These are phyloP conservation scores for Termitomyces sp. DNA, from an alignment of 768 basidiomycete genomes.

Conservation along the genomic window DNA sequence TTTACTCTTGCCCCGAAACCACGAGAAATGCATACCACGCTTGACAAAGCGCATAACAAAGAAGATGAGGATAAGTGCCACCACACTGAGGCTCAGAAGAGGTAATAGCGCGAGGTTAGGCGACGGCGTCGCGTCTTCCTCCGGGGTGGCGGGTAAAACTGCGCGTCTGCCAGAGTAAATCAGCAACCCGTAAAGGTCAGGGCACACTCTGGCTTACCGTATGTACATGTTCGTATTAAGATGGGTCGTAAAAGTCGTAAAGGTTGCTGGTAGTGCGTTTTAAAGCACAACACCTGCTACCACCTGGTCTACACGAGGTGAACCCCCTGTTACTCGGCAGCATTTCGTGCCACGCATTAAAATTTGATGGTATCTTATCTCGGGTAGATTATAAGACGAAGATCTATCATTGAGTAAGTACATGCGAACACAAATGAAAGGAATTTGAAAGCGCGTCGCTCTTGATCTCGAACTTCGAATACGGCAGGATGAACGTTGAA, in stretches of 20 bases:
- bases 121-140: slow-evolving; percentile 5
- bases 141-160: slow-evolving; percentile 8
- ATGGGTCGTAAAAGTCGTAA: slow-evolving; percentile 12
- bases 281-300: slow-evolving; percentile 10
- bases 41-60: slow-evolving; percentile 13
- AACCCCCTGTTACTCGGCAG: background rate
- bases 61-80: slow-evolving; percentile 12
- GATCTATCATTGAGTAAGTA: no score
- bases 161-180: slow-evolving; percentile 11
- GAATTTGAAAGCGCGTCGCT: no score
- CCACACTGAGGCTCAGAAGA: slow-evolving; percentile 14
- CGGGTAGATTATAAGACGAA: slow-evolving; percentile 5
- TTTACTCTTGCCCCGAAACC: slow-evolving; percentile 19
- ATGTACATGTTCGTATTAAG: slow-evolving; percentile 9
- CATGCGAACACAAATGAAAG: no score
- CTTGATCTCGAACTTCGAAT: background rate
- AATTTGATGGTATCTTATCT: slow-evolving; percentile 14
- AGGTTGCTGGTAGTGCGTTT: slow-evolving; percentile 6
- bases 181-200: background rate
- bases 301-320: slow-evolving; percentile 16
- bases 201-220: slow-evolving; percentile 5
- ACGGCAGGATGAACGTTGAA: background rate
- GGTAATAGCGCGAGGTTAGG: slow-evolving; percentile 12
- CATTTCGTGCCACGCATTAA: slow-evolving; percentile 8
- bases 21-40: slow-evolving; percentile 13